Percentiles rank a stretch among this genome's conserved stretches.
These are phyloP conservation scores for Suhomyces bribrorum DNA, from an alignment of 1,139 yeast genomes.

Conservation along the genomic window DNA sequence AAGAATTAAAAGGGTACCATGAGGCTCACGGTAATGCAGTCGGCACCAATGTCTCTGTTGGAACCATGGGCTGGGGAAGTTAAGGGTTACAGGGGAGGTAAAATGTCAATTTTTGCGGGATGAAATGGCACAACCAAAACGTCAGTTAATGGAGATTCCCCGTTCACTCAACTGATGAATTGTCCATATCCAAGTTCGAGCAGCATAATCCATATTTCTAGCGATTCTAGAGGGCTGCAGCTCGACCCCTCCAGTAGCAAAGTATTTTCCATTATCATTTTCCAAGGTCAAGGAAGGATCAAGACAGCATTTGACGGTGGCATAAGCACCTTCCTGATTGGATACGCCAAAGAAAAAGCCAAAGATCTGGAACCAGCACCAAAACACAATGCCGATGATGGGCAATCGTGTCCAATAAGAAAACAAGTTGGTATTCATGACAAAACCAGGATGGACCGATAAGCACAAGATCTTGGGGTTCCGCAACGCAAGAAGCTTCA, in stretches of 20 bases:
- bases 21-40: not conserved
- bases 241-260: conserved; percentile 59
- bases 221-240: conserved; percentile 61
- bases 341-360: conserved; percentile 71
- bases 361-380: conserved; percentile 68
- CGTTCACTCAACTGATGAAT: conserved; percentile 58
- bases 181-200: conserved; percentile 86
- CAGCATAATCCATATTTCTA: conserved; percentile 59
- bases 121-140: too few species aligned
- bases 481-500: conserved; percentile 62
- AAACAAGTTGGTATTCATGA: conserved; percentile 74
- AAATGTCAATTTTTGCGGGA: too few species aligned
- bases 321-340: conserved; percentile 68
- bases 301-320: conserved; percentile 66
- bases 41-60: too few species aligned
- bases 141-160: conserved; percentile 28
- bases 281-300: conserved; percentile 51
- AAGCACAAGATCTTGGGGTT: conserved; percentile 66
- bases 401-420: conserved; percentile 80
- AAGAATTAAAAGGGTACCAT: not conserved
- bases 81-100: not conserved
- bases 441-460: conserved; percentile 85
- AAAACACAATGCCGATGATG: conserved; percentile 66
- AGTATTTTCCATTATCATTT: conserved; percentile 70
- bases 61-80: too few species aligned